A percentile compares a stretch with the other conserved stretches of the same genome.
phyloP scores from a whole-genome alignment of 192 early-diverging fungal genomes.

The Coemansia umbellata region DNA sequence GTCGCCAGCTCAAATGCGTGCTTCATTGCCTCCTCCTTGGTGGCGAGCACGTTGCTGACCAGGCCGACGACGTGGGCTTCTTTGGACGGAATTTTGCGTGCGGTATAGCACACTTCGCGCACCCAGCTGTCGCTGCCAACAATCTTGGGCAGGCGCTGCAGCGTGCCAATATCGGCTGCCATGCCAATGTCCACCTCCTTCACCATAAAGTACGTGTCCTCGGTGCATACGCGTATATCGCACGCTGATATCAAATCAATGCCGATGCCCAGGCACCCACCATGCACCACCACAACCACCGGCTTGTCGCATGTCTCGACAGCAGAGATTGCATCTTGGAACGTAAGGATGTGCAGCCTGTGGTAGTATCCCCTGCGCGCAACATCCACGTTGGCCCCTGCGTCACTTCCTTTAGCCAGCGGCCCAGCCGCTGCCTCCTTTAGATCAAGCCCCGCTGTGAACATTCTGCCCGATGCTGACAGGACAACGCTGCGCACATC shows the following conservation, averaged over 20 bases:
- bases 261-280: constrained; percentile 79
- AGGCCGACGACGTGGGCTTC: constrained; percentile 66
- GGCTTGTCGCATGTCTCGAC: constrained; percentile 84
- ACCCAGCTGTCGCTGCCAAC: constrained; percentile 89
- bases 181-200: constrained; percentile 94
- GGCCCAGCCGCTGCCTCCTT: constrained; percentile 36
- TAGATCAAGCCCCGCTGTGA: constrained; percentile 91
- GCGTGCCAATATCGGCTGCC: constrained; percentile 89
- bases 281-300: constrained; percentile 86
- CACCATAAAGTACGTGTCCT: constrained; percentile 78
- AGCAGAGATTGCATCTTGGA: constrained; percentile 68
- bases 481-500: constrained; percentile 75
- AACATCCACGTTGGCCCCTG: constrained; percentile 9
- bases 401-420: constrained; percentile 8
- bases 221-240: constrained; percentile 80
- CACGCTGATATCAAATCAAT: constrained; percentile 89
- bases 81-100: constrained; percentile 60
- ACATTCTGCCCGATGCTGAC: constrained; percentile 68
- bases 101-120: constrained; percentile 87
- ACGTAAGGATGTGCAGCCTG: constrained; percentile 42
- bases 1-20: constrained; percentile 65
- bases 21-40: constrained; percentile 15
- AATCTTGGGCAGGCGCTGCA: constrained; percentile 93
- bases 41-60: constrained; percentile 52
- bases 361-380: constrained; percentile 49